Percentiles rank a stretch among this genome's conserved stretches.
Evolutionary conservation across 2,329 filamentous ascomycete species (phyloP).

Genomic region (Pyrenochaeta sp.): DNA sequence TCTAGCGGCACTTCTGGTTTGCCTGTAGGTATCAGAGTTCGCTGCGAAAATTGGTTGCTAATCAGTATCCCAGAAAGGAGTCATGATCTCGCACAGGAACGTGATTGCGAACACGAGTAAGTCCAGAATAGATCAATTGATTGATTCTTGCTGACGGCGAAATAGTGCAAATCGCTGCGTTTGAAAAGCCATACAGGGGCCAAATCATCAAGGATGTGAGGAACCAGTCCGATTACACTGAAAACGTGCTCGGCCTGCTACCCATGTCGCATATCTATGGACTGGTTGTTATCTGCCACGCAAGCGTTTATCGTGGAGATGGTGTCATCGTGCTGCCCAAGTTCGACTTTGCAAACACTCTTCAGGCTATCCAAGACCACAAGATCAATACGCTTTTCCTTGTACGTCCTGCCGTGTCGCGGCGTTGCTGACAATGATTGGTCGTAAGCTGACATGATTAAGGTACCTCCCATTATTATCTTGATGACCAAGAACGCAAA

Average conservation of each 20-base stretch:
- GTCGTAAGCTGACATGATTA: constrained; percentile 15
- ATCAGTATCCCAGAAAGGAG: constrained; percentile 68
- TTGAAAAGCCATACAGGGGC: constrained; percentile 56
- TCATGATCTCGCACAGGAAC: constrained; percentile 82
- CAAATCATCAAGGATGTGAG: constrained; percentile 43
- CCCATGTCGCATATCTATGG: constrained; percentile 86
- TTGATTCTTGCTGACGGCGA: constrained; percentile 5
- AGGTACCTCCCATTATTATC: constrained; percentile 84
- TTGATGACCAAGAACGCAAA: constrained; percentile 72
- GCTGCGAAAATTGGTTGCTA: constrained; percentile 10
- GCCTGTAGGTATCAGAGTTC: constrained; percentile 60
- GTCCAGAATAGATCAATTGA: neutral
- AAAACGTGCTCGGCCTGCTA: constrained; percentile 71
- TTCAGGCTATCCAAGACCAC: constrained; percentile 71
- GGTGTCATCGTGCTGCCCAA: constrained; percentile 75
- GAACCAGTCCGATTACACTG: constrained; percentile 55
- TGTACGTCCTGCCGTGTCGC: constrained; percentile 55
- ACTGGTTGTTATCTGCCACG: constrained; percentile 73
- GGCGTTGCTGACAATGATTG: neutral
- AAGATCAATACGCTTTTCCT: constrained; percentile 73
- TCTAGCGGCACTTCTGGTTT: constrained; percentile 81
- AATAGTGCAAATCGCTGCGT: constrained; percentile 64
- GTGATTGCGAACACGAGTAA: constrained; percentile 73
- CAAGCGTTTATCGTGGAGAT: constrained; percentile 73
- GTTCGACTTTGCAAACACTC: constrained; percentile 73